Evolutionary conservation across 2,329 filamentous ascomycete species (phyloP), one percentile per base, ranked within the genome.

Genomic region (Escovopsis weberi): DNA sequence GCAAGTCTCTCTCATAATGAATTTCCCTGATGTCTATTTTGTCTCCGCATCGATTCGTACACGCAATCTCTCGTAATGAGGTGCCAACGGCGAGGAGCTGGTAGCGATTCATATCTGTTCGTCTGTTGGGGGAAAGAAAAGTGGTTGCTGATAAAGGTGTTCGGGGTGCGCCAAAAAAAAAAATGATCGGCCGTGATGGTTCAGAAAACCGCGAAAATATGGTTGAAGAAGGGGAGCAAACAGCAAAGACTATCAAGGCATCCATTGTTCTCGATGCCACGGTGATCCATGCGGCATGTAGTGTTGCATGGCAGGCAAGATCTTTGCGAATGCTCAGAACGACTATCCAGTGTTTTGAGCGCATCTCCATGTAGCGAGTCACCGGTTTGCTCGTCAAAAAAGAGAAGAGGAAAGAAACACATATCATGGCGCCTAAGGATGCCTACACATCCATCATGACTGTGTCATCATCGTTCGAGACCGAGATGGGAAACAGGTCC

Each of bases 401-500:
- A 41, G 23, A 5, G n/a, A 40, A 43, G 43, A 41, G 23, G 6
- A 19, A 40, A 43, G 43, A 41, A 40, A 38, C 46, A 48, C 40
- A 40, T 51, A 45, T 54, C 53, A 45, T 48, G 50, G 50, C 47
- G 47, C 47, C 50, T 59, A 51, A 54, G 54, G 47, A 45, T 33
- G 11, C 15, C 61, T 63, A 77, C 42, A 72, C 71, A 50, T 75
- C 74, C 12, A 64, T 75, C 74, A 78, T 78, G 55, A 75, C 73
- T 4, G 71, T 74, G 48, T 78, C 74, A 37, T 53, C 55, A 40
- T 65, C 61, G n/a, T 48, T 48, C 4, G 56, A 53, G 33, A 61
- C 58, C 6, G 60, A 60, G 18, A 62, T 59, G 5, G 60, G 52
- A 30, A 66, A 56, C 40, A 69, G 60, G 41, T 74, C 69, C n/a